Evolutionary conservation across 192 early-diverging fungal genomes (phyloP), one percentile per base, ranked within the genome.

Genomic region (Umbelopsis sp.): DNA sequence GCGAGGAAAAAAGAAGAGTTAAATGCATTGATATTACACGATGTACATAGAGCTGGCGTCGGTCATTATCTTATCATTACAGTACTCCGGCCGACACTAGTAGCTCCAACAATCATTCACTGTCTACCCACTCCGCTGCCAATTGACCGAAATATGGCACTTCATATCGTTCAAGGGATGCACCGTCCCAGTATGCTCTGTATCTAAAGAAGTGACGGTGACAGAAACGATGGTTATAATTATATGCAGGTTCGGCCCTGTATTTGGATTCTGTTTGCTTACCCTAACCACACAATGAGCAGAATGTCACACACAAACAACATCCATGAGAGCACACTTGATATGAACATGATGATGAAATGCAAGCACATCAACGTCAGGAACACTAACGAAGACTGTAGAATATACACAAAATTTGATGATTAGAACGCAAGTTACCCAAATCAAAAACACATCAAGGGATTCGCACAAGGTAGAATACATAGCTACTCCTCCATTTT

Each of bases 131-230:
- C 67, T 86, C 74, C 32, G 80, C 69, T 10, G 92, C 92, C 45
- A 91, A 70, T 45, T 70, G 73, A 16, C 92, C 92, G 65, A 92
- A 68, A 62, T 89, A 90, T 1, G 92, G 92, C 12, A 92, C 34
- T 44, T 88, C 72, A 66, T 86, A 92, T 45, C 92, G 87, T 69
- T 91, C 89, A 68, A 94, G 82, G 6, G 88, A 82, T 36, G 87
- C 88, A 10, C 86, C 89, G 66, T 92, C 89, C 50, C 86, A 65
- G 78, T 91, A 92, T 2, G 92, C 92, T 45, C 85, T 81, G 49
- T 88, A 91, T 21, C 86, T 88, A 31, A 47, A 45, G 71, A 20
- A 49, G 45, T 50, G 32, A 38, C 31, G 22, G 32, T 44, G 65
- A 50, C 47, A 17, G 14, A 49, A 49, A 49, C 20, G 16, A 17